Evolutionary conservation across 1,284 basidiomycete genomes (phyloP).

Genomic region (Ganoderma leucocontextum): DNA sequence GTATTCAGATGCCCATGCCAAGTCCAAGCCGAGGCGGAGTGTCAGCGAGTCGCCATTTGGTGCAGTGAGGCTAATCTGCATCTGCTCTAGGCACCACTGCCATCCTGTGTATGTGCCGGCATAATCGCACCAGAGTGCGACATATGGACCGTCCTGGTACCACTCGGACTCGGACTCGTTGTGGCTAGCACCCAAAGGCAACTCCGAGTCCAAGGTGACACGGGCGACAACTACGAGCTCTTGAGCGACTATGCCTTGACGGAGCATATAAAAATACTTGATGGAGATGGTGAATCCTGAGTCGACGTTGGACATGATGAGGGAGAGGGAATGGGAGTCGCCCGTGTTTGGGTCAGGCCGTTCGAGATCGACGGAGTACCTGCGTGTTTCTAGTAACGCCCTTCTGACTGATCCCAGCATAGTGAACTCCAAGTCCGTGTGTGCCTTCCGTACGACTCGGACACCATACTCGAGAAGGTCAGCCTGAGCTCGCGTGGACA

Average conservation of each 20-base stretch:
- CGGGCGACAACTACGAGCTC: background rate
- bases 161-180: background rate
- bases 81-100: background rate
- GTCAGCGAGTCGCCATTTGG: background rate
- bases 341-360: background rate
- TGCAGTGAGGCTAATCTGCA: background rate
- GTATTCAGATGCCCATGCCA: background rate
- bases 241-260: background rate
- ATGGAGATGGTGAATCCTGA: background rate
- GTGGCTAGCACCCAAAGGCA: background rate
- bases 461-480: background rate
- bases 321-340: background rate
- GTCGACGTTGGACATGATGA: background rate
- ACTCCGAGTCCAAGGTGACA: background rate
- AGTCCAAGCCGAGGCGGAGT: background rate
- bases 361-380: background rate
- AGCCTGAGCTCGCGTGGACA: no score
- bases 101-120: background rate
- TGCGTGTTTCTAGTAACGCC: background rate
- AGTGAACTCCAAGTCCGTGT: background rate
- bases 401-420: background rate
- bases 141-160: background rate
- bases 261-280: background rate
- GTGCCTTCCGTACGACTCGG: background rate
- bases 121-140: background rate